Evolutionary conservation across 345 rosid genomes (phyloP).

Genomic region (Firmiana major): DNA sequence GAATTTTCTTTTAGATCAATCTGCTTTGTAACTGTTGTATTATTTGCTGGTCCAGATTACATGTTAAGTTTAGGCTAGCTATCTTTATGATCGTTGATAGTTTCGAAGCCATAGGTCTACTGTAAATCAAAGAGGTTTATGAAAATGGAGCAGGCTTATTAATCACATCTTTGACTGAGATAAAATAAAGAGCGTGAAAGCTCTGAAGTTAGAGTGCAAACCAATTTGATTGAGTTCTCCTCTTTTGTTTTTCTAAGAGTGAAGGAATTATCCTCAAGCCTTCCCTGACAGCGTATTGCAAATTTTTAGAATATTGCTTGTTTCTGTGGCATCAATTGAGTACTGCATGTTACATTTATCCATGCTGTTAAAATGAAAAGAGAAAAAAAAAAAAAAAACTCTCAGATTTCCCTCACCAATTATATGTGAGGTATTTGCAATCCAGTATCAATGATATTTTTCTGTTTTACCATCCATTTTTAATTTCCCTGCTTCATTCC

Average conservation of each 20-base stretch:
- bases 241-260: not conserved
- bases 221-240: not conserved
- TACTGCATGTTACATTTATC: not conserved
- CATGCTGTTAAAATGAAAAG: not conserved
- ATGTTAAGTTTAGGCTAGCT: not conserved
- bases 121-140: not conserved
- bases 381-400: not conserved
- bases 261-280: not conserved
- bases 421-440: not conserved
- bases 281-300: not conserved
- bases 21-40: not conserved
- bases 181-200: not conserved
- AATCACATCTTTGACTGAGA: not conserved
- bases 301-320: not conserved
- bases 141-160: not conserved
- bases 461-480: not conserved
- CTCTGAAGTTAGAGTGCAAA: not conserved
- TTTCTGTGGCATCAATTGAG: not conserved
- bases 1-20: not conserved
- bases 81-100: not conserved
- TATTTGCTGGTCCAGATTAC: not conserved
- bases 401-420: not conserved
- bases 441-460: not conserved
- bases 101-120: not conserved
- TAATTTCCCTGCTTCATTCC: slow-evolving; percentile 28